These are phyloP conservation scores for Hanseniaspora uvarum DNA, from an alignment of 1,139 yeast species.

Conservation along the genomic window DNA sequence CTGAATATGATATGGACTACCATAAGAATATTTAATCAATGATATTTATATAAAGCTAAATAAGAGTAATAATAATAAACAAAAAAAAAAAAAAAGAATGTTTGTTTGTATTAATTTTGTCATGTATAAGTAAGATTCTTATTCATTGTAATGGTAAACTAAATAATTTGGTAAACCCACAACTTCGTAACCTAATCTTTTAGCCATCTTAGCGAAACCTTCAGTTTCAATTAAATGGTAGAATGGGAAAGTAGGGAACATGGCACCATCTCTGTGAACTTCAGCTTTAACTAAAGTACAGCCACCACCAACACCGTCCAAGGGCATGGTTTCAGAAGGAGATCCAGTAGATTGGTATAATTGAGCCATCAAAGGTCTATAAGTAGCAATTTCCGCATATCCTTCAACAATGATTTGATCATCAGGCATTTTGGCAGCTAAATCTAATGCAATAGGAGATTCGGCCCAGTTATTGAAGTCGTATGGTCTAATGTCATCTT, in stretches of 20 bases:
- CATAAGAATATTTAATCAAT: conserved; percentile 1
- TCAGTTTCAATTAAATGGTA: conserved; percentile 94
- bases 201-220: conserved; percentile 97
- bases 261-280: conserved; percentile 97
- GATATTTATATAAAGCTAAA: background rate
- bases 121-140: conserved; percentile 20
- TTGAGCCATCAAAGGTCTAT: conserved; percentile 91
- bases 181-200: conserved; percentile 80
- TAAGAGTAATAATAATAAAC: background rate
- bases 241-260: conserved; percentile 97
- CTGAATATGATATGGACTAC: conserved; percentile 5
- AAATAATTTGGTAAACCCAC: conserved; percentile 88
- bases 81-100: background rate
- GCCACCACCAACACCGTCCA: conserved; percentile 97
- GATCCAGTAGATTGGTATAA: conserved; percentile 61
- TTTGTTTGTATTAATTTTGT: background rate
- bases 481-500: conserved; percentile 68
- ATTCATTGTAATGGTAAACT: conserved; percentile 76
- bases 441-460: conserved; percentile 67
- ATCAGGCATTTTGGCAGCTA: conserved; percentile 62
- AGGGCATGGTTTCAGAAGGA: conserved; percentile 52
- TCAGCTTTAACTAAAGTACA: conserved; percentile 92
- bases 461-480: conserved; percentile 97
- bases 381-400: conserved; percentile 83
- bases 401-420: conserved; percentile 93